Percentiles rank a stretch among this genome's conserved stretches.
These are phyloP conservation scores for Candida oleophila DNA, from an alignment of 805 yeast species.

Conservation along the genomic window DNA sequence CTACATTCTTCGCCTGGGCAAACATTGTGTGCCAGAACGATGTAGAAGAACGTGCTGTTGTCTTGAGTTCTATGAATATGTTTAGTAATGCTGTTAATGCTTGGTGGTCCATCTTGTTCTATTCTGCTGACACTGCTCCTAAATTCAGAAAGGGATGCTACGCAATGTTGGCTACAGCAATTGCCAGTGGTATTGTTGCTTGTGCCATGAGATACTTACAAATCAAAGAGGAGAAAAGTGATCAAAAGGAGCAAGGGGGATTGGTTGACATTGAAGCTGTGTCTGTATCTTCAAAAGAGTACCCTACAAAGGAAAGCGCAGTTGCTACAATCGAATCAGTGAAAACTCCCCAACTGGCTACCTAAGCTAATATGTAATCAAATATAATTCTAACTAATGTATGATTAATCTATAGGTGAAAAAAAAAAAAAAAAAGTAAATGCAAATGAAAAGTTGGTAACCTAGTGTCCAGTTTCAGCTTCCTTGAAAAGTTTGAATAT, in stretches of 20 bases:
- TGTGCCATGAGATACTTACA: conserved; percentile 43
- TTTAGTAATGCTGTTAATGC: conserved; percentile 62
- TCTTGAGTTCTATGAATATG: conserved; percentile 66
- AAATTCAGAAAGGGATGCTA: conserved; percentile 51
- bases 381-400: background rate
- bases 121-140: conserved; percentile 52
- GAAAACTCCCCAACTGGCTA: background rate
- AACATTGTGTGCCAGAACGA: conserved; percentile 58
- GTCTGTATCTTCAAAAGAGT: background rate
- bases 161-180: conserved; percentile 55
- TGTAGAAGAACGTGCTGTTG: conserved; percentile 61
- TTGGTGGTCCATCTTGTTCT: conserved; percentile 61
- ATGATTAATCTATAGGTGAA: no score
- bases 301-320: background rate
- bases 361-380: background rate
- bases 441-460: no score
- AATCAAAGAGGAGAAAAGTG: conserved; percentile 27
- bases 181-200: conserved; percentile 41
- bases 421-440: no score
- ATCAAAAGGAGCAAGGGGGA: background rate
- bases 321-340: background rate
- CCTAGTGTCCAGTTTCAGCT: conserved; percentile 22
- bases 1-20: conserved; percentile 64
- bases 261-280: conserved; percentile 1
- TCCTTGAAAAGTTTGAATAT: conserved; percentile 60